phyloP scores from a whole-genome alignment of 2,329 filamentous ascomycete species.

The Fusarium tupiense region DNA sequence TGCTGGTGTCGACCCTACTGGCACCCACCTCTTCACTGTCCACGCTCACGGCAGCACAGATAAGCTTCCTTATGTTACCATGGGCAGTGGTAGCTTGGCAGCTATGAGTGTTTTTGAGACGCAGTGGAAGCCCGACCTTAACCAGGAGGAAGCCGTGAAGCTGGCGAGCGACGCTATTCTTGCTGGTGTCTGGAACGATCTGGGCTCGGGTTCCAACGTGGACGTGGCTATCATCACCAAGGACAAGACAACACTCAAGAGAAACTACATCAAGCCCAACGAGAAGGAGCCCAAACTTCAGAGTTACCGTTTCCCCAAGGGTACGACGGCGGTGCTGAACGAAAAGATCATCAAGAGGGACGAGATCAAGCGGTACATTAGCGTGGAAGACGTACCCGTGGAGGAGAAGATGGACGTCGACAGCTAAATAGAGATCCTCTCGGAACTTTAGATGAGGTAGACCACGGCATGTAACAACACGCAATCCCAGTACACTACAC shows the following conservation, averaged over 20 bases:
- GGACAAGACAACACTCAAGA: conserved; percentile 92
- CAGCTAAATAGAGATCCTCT: conserved; percentile 50
- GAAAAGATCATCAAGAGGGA: conserved; percentile 96
- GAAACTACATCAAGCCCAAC: conserved; percentile 95
- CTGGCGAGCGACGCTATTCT: conserved; percentile 88
- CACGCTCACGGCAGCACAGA: conserved; percentile 98
- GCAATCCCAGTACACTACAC: conserved; percentile 31
- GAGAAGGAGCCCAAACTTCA: conserved; percentile 89
- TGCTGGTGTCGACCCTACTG: conserved; percentile 95
- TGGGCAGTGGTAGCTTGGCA: conserved; percentile 95
- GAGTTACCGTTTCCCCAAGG: conserved; percentile 89
- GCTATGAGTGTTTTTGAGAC: conserved; percentile 99
- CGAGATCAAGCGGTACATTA: conserved; percentile 93
- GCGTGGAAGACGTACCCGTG: conserved; percentile 83
- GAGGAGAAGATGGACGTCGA: conserved; percentile 77
- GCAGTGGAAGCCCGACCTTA: conserved; percentile 85
- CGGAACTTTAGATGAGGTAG: conserved; percentile 23
- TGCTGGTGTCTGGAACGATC: conserved; percentile 98
- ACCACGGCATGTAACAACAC: conserved; percentile 42
- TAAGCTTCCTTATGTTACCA: conserved; percentile 98
- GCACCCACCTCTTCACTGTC: conserved; percentile 94
- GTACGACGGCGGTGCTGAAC: conserved; percentile 95
- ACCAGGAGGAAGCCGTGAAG: conserved; percentile 82
- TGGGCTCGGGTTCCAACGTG: conserved; percentile 96
- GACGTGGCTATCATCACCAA: conserved; percentile 95